phyloP scores from a whole-genome alignment of 1,284 basidiomycete species.

The Leccinum pseudoinsigne region DNA sequence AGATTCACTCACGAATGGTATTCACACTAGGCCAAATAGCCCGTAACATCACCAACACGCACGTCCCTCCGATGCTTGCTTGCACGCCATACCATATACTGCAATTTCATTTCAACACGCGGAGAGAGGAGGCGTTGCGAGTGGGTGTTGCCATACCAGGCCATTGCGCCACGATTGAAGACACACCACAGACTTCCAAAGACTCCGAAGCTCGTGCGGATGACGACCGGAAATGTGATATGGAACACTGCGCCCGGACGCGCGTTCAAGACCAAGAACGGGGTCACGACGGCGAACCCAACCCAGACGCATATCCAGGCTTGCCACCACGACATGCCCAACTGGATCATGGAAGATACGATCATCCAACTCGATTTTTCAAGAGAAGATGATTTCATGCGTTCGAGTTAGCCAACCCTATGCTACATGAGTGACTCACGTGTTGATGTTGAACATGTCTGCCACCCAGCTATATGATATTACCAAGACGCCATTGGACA shows the following conservation, averaged over 20 bases:
- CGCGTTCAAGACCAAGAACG: conserved; percentile 80
- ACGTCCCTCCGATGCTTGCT: conserved; percentile 78
- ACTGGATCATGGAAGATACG: conserved; percentile 71
- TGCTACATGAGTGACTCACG: conserved; percentile 44
- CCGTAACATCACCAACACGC: conserved; percentile 70
- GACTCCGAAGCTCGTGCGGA: conserved; percentile 77
- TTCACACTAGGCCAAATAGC: conserved; percentile 76
- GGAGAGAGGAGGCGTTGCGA: conserved; percentile 23
- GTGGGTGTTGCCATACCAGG: conserved; percentile 50
- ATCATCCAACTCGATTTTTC: conserved; percentile 62
- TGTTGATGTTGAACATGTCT: conserved; percentile 81
- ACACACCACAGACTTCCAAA: conserved; percentile 83
- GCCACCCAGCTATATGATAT: conserved; percentile 64
- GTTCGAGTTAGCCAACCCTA: not conserved
- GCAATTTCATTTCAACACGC: conserved; percentile 21
- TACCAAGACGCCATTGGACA: not conserved
- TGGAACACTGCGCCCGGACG: conserved; percentile 80
- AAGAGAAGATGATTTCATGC: not conserved
- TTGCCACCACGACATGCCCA: conserved; percentile 83
- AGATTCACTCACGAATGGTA: conserved; percentile 54
- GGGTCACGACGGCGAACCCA: conserved; percentile 71
- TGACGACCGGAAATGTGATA: conserved; percentile 80
- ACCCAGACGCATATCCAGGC: conserved; percentile 79
- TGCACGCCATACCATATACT: conserved; percentile 83
- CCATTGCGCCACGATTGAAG: conserved; percentile 79